A percentile compares a stretch with the other conserved stretches of the same genome.
Conservation (phyloP, 1,284 basidiomycete species). For the Phellopilus nigrolimitatus region DNA sequence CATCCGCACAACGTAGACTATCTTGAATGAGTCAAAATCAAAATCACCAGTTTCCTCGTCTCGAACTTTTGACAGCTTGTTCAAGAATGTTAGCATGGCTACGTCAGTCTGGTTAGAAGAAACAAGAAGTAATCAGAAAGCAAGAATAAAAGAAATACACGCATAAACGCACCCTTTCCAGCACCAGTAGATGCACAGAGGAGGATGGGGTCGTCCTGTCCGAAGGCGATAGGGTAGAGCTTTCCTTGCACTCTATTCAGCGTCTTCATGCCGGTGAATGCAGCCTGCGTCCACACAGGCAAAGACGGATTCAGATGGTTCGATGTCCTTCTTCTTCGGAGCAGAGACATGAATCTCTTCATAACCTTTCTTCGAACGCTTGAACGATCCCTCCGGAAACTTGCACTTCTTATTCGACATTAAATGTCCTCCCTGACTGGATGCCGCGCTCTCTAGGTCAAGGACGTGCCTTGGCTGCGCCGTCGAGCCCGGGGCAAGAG, state of each 20-base stretch:
- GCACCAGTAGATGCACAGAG: conserved; percentile 98
- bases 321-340: conserved; percentile 74
- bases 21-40: conserved; percentile 91
- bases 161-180: conserved; percentile 72
- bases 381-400: conserved; percentile 96
- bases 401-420: conserved; percentile 99
- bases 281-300: conserved; percentile 84
- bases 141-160: conserved; percentile 14
- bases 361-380: conserved; percentile 93
- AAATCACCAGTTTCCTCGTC: conserved; percentile 80
- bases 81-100: conserved; percentile 90
- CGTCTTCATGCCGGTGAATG: conserved; percentile 74
- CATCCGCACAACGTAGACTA: conserved; percentile 98
- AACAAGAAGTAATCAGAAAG: too few relatives aligned
- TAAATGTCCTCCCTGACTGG: conserved; percentile 91
- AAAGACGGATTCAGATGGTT: conserved; percentile 66
- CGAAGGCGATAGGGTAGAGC: conserved; percentile 90
- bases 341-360: conserved; percentile 98
- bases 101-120: conserved; percentile 79
- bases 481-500: conserved; percentile 83
- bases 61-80: conserved; percentile 82
- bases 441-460: conserved; percentile 93
- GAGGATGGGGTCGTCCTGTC: conserved; percentile 90
- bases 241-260: conserved; percentile 95
- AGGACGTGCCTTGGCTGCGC: conserved; percentile 83